phyloP scores from a whole-genome alignment of 495 filamentous ascomycete genomes.

The Penicillium crystallinum region DNA sequence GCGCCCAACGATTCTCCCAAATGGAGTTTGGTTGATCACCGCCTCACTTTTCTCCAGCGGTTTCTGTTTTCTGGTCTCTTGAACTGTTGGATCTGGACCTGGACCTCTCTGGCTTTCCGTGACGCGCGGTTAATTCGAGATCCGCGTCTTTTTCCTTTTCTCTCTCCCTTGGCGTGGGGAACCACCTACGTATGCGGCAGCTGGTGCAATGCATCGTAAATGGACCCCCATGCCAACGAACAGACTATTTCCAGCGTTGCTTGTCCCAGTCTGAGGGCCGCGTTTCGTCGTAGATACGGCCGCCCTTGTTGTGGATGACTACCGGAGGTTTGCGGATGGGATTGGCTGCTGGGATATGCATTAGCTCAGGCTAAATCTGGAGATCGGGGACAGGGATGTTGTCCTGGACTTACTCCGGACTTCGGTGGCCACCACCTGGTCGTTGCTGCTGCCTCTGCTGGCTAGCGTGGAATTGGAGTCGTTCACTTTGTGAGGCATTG shows the following conservation, averaged over 20 bases:
- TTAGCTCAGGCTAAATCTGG: constrained; percentile 22
- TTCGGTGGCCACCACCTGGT: constrained; percentile 34
- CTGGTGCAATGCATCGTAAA: not conserved
- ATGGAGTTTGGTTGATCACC: constrained; percentile 13
- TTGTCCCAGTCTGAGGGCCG: constrained; percentile 46
- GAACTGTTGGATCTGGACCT: too few relatives aligned
- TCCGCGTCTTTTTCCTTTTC: not conserved
- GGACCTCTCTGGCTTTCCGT: not conserved
- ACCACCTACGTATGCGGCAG: not conserved
- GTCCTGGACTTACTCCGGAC: constrained; percentile 36
- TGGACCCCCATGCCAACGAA: too few relatives aligned
- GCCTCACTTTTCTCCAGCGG: constrained; percentile 26
- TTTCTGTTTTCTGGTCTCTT: constrained; percentile 10
- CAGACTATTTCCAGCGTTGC: constrained; percentile 44
- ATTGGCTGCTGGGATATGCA: constrained; percentile 20
- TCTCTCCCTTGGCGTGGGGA: not conserved
- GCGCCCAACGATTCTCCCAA: not conserved
- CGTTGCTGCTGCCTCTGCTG: constrained; percentile 37
- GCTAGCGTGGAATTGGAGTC: constrained; percentile 42
- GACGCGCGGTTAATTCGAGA: constrained; percentile 1
- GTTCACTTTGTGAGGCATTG: constrained; percentile 43
- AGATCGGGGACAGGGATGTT: constrained; percentile 11
- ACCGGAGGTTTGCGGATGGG: constrained; percentile 35
- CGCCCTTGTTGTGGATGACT: constrained; percentile 42
- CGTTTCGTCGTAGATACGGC: constrained; percentile 45